Evolutionary conservation across 805 yeast genomes (phyloP).

Genomic region (Yamadazyma scolyti): DNA sequence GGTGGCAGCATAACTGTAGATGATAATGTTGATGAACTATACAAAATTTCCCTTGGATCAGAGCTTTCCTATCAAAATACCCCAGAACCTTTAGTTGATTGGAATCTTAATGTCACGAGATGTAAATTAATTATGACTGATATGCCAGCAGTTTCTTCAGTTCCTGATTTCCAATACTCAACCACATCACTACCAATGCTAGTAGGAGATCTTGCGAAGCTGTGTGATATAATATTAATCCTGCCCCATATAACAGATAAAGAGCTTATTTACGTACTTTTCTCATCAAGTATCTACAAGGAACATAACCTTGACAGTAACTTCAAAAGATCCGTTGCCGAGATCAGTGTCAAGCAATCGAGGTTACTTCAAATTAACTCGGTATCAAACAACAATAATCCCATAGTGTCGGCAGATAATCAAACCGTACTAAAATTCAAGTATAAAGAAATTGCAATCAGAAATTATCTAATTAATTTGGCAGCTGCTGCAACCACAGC

Average conservation of each 20-base stretch:
- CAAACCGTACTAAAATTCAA: conserved; percentile 30
- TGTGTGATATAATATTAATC: conserved; percentile 36
- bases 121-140: conserved; percentile 41
- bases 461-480: conserved; percentile 49
- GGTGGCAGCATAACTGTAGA: conserved; percentile 7
- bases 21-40: conserved; percentile 23
- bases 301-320: conserved; percentile 45
- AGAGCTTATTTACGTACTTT: conserved; percentile 38
- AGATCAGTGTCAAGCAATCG: conserved; percentile 46
- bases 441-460: conserved; percentile 42
- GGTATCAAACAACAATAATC: conserved; percentile 17
- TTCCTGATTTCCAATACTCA: conserved; percentile 33
- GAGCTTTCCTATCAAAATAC: conserved; percentile 34
- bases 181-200: conserved; percentile 33
- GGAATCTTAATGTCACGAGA: conserved; percentile 51
- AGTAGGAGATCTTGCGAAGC: conserved; percentile 39
- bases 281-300: conserved; percentile 41
- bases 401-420: conserved; percentile 23
- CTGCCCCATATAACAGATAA: conserved; percentile 41
- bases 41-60: conserved; percentile 38
- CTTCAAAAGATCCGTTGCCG: conserved; percentile 47
- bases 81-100: conserved; percentile 44
- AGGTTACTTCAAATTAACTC: conserved; percentile 37
- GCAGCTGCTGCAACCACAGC: conserved; percentile 55
- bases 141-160: conserved; percentile 34